Evolutionary conservation across 148 eudicot genomes (phyloP).

Genomic region (Rhododendron vialii): DNA sequence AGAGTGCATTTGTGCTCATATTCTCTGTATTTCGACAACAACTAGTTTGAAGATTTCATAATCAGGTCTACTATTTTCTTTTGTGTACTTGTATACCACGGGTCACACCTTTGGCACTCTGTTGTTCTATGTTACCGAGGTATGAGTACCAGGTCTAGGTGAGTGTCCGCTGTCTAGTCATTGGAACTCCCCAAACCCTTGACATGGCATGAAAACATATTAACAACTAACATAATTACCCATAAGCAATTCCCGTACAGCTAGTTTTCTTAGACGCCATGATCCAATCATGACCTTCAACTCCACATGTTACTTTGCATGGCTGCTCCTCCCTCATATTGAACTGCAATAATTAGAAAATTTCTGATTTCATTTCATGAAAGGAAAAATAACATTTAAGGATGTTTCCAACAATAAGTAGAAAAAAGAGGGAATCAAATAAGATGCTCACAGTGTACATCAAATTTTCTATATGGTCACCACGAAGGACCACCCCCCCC

Average conservation of each 20-base stretch:
- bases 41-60: neutral
- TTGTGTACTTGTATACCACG: neutral
- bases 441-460: too few species aligned
- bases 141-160: neutral
- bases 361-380: neutral
- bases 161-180: neutral
- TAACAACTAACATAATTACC: neutral
- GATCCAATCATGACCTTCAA: neutral
- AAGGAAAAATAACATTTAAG: neutral
- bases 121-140: neutral
- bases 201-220: neutral
- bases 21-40: neutral
- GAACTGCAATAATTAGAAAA: slow-evolving; percentile 21
- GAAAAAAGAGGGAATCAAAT: too few species aligned
- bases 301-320: slow-evolving; percentile 34
- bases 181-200: neutral
- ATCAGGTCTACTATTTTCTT: neutral
- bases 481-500: too few species aligned
- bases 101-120: neutral
- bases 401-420: too few species aligned
- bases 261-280: neutral
- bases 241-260: neutral
- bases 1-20: neutral
- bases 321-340: slow-evolving; percentile 42
- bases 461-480: too few species aligned